These are phyloP conservation scores for Phytophthora vignae DNA, from an alignment of 352 stramenopile species.

Conservation along the genomic window DNA sequence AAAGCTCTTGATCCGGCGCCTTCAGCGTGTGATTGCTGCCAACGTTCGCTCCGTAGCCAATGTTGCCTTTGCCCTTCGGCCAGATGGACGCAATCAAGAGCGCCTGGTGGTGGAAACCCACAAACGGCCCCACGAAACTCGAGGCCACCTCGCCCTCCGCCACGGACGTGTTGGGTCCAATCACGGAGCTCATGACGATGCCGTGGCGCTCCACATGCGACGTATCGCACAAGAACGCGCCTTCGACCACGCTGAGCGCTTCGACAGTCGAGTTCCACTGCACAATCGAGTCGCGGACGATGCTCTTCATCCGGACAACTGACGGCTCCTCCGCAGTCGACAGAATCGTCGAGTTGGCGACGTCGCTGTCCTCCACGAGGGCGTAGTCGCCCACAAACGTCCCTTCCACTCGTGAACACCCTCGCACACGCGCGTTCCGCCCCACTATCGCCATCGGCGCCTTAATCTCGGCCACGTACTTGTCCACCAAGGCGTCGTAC, in stretches of 20 bases:
- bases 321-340: conserved; percentile 63
- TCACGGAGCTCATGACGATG: conserved; percentile 85
- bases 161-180: conserved; percentile 88
- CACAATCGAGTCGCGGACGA: conserved; percentile 69
- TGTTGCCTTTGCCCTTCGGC: conserved; percentile 93
- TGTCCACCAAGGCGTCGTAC: conserved; percentile 63
- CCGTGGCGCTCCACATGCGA: conserved; percentile 84
- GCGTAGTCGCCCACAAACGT: conserved; percentile 74
- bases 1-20: conserved; percentile 90
- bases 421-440: conserved; percentile 54
- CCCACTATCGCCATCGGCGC: conserved; percentile 65
- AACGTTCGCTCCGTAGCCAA: conserved; percentile 96
- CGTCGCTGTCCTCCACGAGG: conserved; percentile 65
- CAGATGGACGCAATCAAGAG: conserved; percentile 94
- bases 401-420: conserved; percentile 68
- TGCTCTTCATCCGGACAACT: conserved; percentile 60
- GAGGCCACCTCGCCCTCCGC: conserved; percentile 92
- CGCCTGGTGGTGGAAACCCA: conserved; percentile 95
- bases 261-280: conserved; percentile 81
- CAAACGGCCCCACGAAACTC: conserved; percentile 93
- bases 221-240: conserved; percentile 80
- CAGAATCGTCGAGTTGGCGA: conserved; percentile 71
- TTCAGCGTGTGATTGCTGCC: conserved; percentile 98
- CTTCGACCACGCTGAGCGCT: conserved; percentile 67
- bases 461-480: conserved; percentile 54